phyloP scores from a whole-genome alignment of 148 eudicot genomes.

The Polygonum aviculare region DNA sequence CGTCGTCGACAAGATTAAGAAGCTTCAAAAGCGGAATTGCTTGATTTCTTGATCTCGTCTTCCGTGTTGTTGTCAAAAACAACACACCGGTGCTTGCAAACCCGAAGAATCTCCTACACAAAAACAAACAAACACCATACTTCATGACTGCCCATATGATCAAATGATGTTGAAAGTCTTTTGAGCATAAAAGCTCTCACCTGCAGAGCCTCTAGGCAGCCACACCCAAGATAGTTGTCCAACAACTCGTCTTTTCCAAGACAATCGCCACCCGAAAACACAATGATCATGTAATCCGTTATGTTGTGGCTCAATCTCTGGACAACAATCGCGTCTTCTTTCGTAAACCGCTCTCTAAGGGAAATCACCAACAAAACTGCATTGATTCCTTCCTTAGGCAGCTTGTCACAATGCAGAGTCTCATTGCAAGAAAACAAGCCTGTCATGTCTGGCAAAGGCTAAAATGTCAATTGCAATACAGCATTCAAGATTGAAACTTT shows the following conservation, averaged over 20 bases:
- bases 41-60: background rate
- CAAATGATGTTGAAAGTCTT: too few species aligned
- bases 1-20: slow-evolving; percentile 31
- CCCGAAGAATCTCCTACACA: background rate
- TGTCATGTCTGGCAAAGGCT: slow-evolving; percentile 9
- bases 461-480: background rate
- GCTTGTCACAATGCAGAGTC: slow-evolving; percentile 56
- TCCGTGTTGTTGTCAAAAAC: background rate
- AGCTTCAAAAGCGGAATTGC: background rate
- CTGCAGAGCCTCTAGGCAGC: too few species aligned
- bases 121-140: background rate
- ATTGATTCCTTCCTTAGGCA: slow-evolving; percentile 82
- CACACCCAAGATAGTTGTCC: too few species aligned
- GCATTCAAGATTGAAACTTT: too few species aligned
- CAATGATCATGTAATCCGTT: slow-evolving; percentile 57
- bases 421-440: slow-evolving; percentile 74
- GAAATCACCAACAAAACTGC: slow-evolving; percentile 67
- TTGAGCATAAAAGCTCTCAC: too few species aligned
- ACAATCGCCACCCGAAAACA: background rate
- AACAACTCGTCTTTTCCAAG: background rate
- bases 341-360: slow-evolving; percentile 44
- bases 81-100: background rate
- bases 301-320: slow-evolving; percentile 54
- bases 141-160: too few species aligned
- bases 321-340: slow-evolving; percentile 52